A percentile compares a stretch with the other conserved stretches of the same genome.
phyloP scores from a whole-genome alignment of 768 basidiomycete genomes.

The Fistulinella prunicolor region DNA sequence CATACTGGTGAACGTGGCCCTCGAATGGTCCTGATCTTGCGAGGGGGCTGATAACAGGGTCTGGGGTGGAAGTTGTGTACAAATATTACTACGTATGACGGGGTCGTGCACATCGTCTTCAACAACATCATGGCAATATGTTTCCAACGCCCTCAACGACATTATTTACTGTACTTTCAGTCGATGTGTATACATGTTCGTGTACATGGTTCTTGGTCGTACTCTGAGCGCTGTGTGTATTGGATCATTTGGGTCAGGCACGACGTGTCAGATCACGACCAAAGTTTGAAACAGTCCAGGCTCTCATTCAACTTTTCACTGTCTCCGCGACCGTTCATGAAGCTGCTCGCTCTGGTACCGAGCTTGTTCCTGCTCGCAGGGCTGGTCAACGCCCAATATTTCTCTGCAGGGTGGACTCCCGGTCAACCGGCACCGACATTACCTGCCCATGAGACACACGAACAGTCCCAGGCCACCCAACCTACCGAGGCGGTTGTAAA shows the following conservation, averaged over 20 bases:
- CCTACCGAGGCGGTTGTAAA: constrained; percentile 26
- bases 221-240: too few species aligned
- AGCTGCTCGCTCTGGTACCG: constrained; percentile 39
- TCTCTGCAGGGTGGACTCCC: constrained; percentile 79
- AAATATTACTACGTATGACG: too few species aligned
- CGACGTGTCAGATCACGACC: background rate
- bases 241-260: background rate
- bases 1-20: constrained; percentile 2
- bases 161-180: too few species aligned
- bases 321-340: constrained; percentile 41
- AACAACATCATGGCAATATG: too few species aligned
- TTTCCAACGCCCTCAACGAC: too few species aligned
- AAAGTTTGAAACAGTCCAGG: background rate
- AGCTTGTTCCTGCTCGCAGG: constrained; percentile 20
- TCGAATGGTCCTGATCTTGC: too few species aligned
- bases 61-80: too few species aligned
- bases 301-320: background rate
- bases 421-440: constrained; percentile 54
- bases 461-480: constrained; percentile 21
- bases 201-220: background rate
- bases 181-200: too few species aligned
- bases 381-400: constrained; percentile 60
- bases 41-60: too few species aligned
- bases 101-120: too few species aligned
- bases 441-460: constrained; percentile 6